Base-by-base conservation (phyloP, 352 stramenopile genomes). In the Peronospora tabacina region DNA sequence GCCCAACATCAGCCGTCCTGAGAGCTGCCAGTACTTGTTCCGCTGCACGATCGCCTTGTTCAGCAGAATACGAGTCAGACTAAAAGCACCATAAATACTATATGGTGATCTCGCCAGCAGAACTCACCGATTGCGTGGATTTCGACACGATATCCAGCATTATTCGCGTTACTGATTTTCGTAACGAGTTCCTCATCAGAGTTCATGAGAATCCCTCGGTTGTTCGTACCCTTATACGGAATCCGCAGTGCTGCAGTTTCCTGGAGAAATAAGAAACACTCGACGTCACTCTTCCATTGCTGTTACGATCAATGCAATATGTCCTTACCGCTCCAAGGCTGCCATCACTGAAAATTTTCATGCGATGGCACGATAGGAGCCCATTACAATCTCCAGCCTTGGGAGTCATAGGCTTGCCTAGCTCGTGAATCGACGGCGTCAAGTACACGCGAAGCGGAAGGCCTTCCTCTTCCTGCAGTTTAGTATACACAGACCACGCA, bases 261-360 rank as follows among this genome's bases (percentile, higher is more conserved):
- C 79, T 90, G 48, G 22, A 58, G 24, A 2, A 3, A 10, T 17
- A 12, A 19, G 9, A 22, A 24, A 41, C 10, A 22, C 42, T 10
- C 13, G 5, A 11, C 5, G 17, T 20, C 35, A 36, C 19, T 36
- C 32, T 33, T 16, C 6, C 33, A 38, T n/a, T 41, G 16, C 4
- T 13, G 32, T 37, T n/a, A 5, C 7, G 19, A 16, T 26, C 8
- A 4, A 51, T 33, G 17, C 19, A 22, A 32, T 15, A 34, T n/a
- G 15, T 48, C 28, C 11, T 13, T 72, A 90, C 80, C 15, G 87
- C 83, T 19, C 85, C 85, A 15, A 96, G 75, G 20, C 82, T 90
- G 11, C 87, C 87, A 43, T 96, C 87, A 8, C 75, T 82, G 44
- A 93, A 96, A 38, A 95, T 68, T 52, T 96, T 96, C 52, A 95